Evolutionary conservation across 2,329 filamentous ascomycete species (phyloP), one percentile per base, ranked within the genome.

Genomic region (Pestalotiopsis sp.): DNA sequence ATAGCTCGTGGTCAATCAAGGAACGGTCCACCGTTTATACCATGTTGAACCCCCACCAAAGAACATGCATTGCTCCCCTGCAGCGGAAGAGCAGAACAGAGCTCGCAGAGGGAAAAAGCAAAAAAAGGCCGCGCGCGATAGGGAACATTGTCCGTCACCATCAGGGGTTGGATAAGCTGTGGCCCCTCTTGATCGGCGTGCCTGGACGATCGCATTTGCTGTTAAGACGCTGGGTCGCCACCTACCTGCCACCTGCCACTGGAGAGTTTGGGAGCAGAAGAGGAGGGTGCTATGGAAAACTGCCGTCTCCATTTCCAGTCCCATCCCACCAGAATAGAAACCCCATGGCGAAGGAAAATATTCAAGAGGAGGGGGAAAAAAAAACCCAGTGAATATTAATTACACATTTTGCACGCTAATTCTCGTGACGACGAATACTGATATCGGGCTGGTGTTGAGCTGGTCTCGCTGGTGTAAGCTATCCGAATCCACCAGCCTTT

Each of bases 181-280:
- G 38, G n/a, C 60, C 60, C 64, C 52, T 65, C 64, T 55, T 40
- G 65, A 67, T 67, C 65, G 59, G 26, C 65, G 65, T 67, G 56
- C 65, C 65, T 67, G 65, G 65, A 63, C 59, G 65, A 67, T 67
- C 65, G 65, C 59, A 67, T 62, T 62, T 67, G 57, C 61, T 40
- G 58, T 56, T 22, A 40, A 63, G 40, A 52, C 39, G 39, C 55
- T 24, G 22, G 14, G 22, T 35, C 14, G 56, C 26, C 60, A 58
- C 61, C 61, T 6, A 30, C 35, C 13, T 22, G n/a, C 10, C 9
- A n/a, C 10, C 58, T 11, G 17, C 17, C 3, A 52, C 17, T 6
- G 20, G 3, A 52, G 17, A 20, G 44, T 20, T 52, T 17, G 44
- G 44, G 14, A 9, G 20, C 17, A 52, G 17, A n/a, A 52, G 20